A percentile compares a stretch with the other conserved stretches of the same genome.
These are phyloP conservation scores for Coemansia sp. DNA, from an alignment of 192 early-diverging fungal species.

Conservation along the genomic window DNA sequence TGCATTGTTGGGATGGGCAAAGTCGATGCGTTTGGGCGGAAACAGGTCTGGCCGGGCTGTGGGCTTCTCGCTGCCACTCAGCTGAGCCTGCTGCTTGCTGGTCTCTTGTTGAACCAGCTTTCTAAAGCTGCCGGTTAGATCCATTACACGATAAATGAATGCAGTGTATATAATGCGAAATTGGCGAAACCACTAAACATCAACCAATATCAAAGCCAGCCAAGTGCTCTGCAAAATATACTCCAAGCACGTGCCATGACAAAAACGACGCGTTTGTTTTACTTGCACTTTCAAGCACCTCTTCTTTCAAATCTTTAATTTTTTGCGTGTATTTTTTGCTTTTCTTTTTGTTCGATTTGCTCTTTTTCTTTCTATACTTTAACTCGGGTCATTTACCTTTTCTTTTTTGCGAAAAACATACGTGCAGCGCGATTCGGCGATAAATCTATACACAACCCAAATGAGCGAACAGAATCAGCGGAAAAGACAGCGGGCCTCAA, in stretches of 20 bases:
- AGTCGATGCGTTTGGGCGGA: constrained; percentile 28
- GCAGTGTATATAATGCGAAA: no score
- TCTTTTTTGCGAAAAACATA: neutral
- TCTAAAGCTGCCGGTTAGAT: constrained; percentile 7
- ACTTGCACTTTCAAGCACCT: neutral
- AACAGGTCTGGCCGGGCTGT: constrained; percentile 24
- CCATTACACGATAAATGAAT: neutral
- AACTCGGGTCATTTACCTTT: neutral
- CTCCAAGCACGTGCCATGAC: neutral
- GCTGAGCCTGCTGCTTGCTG: neutral
- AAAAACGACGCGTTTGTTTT: neutral
- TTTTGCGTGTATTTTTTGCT: neutral
- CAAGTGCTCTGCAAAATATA: neutral
- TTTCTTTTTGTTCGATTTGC: neutral
- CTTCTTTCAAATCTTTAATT: neutral
- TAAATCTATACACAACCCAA: neutral
- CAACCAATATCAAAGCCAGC: no score
- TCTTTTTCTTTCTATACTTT: no score
- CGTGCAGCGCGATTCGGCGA: no score
- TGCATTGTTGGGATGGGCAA: constrained; percentile 40
- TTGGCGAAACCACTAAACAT: no score
- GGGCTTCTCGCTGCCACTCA: constrained; percentile 2
- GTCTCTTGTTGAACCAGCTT: constrained; percentile 7
- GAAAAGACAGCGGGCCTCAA: constrained; percentile 42
- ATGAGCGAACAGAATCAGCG: constrained; percentile 27